Evolutionary conservation across 1,139 yeast genomes (phyloP).

Genomic region (Pichia sp.): DNA sequence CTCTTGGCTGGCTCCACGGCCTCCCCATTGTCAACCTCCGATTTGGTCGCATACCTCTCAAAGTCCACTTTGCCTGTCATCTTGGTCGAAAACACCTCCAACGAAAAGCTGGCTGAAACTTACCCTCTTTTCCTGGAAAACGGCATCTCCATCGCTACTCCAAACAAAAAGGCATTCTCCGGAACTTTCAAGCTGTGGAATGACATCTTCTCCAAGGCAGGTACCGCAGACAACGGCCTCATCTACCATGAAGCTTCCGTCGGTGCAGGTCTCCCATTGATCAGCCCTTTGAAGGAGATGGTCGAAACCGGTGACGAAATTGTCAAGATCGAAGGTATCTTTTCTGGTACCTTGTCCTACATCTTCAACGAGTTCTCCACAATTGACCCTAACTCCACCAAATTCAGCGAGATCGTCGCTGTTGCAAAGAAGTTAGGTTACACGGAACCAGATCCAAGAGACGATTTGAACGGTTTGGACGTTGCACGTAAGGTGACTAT

Average conservation of each 20-base stretch:
- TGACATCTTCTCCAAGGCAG: conserved; percentile 55
- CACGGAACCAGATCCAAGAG: conserved; percentile 99
- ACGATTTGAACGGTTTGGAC: conserved; percentile 94
- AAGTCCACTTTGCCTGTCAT: conserved; percentile 72
- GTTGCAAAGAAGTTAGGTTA: conserved; percentile 89
- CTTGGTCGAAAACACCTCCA: conserved; percentile 91
- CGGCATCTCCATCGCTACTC: conserved; percentile 94
- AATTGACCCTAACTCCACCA: conserved; percentile 52
- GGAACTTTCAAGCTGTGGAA: conserved; percentile 73
- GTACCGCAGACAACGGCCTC: conserved; percentile 50
- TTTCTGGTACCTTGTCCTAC: conserved; percentile 94
- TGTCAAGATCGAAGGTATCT: conserved; percentile 88
- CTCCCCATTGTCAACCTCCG: conserved; percentile 52
- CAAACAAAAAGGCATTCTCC: conserved; percentile 97
- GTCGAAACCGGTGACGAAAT: conserved; percentile 89
- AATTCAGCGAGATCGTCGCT: conserved; percentile 84
- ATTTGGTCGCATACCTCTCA: conserved; percentile 58
- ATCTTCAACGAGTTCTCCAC: conserved; percentile 92
- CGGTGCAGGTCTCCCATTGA: conserved; percentile 96
- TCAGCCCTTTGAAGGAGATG: conserved; percentile 82
- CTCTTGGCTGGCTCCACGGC: conserved; percentile 42
- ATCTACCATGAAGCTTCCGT: conserved; percentile 99
- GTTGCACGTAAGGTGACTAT: conserved; percentile 98
- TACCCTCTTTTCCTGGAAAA: conserved; percentile 70
- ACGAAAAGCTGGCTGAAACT: conserved; percentile 64